Evolutionary conservation across 805 yeast species (phyloP).

Genomic region (Metschnikowia matae): DNA sequence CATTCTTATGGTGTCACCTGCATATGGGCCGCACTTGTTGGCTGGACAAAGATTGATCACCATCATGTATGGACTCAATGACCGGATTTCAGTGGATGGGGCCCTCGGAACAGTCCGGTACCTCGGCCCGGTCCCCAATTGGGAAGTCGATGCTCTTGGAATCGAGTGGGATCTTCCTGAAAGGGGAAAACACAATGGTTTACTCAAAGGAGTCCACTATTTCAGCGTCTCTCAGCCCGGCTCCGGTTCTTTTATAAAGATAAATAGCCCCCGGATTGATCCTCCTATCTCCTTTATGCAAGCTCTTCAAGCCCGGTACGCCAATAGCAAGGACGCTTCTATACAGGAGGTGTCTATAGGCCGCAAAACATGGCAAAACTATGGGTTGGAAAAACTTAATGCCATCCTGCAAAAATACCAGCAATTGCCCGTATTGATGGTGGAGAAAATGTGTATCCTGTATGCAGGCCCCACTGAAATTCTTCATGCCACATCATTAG

Average conservation of each 20-base stretch:
- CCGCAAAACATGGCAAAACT: constrained; percentile 52
- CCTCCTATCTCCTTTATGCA: constrained; percentile 33
- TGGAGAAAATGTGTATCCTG: constrained; percentile 42
- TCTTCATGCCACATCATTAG: constrained; percentile 8
- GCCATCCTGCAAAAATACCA: constrained; percentile 44
- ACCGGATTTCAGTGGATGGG: constrained; percentile 30
- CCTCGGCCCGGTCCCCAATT: constrained; percentile 54
- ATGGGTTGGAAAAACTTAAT: constrained; percentile 60
- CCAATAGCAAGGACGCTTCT: constrained; percentile 19
- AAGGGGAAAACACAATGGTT: constrained; percentile 75
- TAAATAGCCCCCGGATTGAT: constrained; percentile 31
- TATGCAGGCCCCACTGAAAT: neutral
- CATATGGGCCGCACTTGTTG: neutral
- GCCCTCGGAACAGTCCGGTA: constrained; percentile 60
- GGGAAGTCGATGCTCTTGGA: constrained; percentile 65
- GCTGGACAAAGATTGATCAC: neutral
- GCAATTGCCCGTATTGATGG: constrained; percentile 44
- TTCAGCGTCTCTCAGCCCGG: constrained; percentile 41
- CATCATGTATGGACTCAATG: constrained; percentile 1
- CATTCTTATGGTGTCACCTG: neutral
- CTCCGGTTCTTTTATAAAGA: constrained; percentile 64
- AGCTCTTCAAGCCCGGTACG: constrained; percentile 52
- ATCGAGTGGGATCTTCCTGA: constrained; percentile 77
- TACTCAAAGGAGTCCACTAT: constrained; percentile 48
- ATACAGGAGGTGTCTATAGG: constrained; percentile 42